phyloP scores from a whole-genome alignment of 495 filamentous ascomycete genomes.

The Aspergillus coremiiformis region DNA sequence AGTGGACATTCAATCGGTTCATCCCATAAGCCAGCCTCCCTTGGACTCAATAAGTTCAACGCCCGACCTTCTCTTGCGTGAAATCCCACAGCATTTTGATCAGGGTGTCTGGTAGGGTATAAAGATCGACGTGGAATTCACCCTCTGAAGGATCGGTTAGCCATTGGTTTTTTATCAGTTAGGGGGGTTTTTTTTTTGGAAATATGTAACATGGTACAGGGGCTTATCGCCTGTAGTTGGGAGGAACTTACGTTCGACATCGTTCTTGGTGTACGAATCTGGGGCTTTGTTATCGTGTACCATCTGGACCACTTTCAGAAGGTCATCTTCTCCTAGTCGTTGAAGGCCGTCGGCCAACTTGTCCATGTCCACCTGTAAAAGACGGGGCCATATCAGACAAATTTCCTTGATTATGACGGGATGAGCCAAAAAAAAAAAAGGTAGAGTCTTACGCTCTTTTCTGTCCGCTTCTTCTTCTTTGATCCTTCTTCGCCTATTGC shows the following conservation, averaged over 20 bases:
- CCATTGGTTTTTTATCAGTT: slow-evolving; percentile 2
- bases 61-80: slow-evolving; percentile 41
- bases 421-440: not conserved
- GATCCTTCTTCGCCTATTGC: slow-evolving; percentile 49
- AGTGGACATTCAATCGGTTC: too few relatives aligned
- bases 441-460: slow-evolving; percentile 51
- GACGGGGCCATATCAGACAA: slow-evolving; percentile 9
- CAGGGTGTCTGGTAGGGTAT: slow-evolving; percentile 75
- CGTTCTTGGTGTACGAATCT: slow-evolving; percentile 93
- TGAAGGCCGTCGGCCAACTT: slow-evolving; percentile 92
- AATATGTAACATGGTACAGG: not conserved
- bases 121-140: slow-evolving; percentile 97
- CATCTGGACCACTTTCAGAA: slow-evolving; percentile 92
- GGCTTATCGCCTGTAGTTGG: not conserved
- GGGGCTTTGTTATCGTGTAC: slow-evolving; percentile 91
- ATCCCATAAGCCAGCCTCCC: too few relatives aligned
- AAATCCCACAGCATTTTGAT: slow-evolving; percentile 94
- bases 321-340: slow-evolving; percentile 76
- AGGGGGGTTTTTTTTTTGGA: not conserved
- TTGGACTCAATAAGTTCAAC: slow-evolving; percentile 17
- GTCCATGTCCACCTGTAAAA: slow-evolving; percentile 70
- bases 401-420: not conserved
- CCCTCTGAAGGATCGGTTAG: slow-evolving; percentile 53
- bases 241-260: slow-evolving; percentile 71
- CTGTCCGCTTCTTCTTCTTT: slow-evolving; percentile 69